Conservation (phyloP, 169 alveolate species). For the Nephromyces sp. region DNA sequence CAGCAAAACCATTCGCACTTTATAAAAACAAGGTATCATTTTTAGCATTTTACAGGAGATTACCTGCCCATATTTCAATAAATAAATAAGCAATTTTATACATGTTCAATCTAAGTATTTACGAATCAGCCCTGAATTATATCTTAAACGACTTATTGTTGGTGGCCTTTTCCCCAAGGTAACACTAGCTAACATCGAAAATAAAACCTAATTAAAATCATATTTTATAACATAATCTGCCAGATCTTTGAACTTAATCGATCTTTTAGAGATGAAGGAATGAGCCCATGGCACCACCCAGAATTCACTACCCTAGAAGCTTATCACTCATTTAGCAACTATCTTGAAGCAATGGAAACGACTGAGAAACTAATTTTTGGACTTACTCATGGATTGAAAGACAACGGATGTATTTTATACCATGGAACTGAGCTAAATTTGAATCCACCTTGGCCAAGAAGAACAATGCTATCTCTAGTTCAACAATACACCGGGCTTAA, state of each 20-base stretch:
- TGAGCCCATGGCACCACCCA: slow-evolving; percentile 88
- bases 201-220: neutral
- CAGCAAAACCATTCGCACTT: slow-evolving; percentile 96
- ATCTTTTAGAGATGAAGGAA: slow-evolving; percentile 94
- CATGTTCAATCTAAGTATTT: no score
- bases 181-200: neutral
- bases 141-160: slow-evolving; percentile 84
- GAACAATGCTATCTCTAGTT: neutral
- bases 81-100: no score
- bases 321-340: slow-evolving; percentile 85
- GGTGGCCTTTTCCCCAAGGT: slow-evolving; percentile 79
- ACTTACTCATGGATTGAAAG: slow-evolving; percentile 46
- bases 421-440: neutral
- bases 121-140: slow-evolving; percentile 95
- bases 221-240: slow-evolving; percentile 32
- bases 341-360: slow-evolving; percentile 79
- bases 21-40: slow-evolving; percentile 77
- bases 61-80: no score
- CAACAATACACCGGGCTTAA: slow-evolving; percentile 7
- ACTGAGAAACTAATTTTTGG: slow-evolving; percentile 82
- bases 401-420: neutral
- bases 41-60: no score
- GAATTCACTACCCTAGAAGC: slow-evolving; percentile 95
- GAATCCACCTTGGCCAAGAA: neutral
- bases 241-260: slow-evolving; percentile 92